Percentiles rank a stretch among this genome's conserved stretches.
These are phyloP conservation scores for Ambrosia trifida DNA, from an alignment of 129 eudicot species.

Conservation along the genomic window DNA sequence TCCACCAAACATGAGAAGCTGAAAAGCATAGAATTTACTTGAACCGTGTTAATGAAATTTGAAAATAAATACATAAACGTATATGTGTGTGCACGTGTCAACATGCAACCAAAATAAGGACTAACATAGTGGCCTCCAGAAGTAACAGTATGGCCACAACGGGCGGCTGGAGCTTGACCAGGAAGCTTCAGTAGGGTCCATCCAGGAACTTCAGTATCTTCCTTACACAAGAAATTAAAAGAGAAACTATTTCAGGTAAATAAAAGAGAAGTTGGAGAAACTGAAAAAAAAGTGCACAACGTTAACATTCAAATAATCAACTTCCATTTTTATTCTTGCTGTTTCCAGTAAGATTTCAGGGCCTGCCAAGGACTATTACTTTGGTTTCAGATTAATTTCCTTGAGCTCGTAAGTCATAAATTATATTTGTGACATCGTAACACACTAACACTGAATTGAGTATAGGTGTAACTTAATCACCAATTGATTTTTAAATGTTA, in stretches of 20 bases:
- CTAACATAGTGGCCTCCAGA: constrained; percentile 91
- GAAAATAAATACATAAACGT: neutral
- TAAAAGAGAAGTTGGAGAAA: neutral
- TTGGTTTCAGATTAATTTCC: constrained; percentile 15
- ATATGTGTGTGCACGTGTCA: neutral
- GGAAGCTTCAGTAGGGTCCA: constrained; percentile 99
- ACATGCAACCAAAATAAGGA: neutral
- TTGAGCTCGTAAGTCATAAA: constrained; percentile 9
- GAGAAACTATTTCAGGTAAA: neutral
- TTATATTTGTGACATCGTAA: neutral
- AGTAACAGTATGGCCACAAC: constrained; percentile 93
- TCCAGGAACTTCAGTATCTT: constrained; percentile 97
- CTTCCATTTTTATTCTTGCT: neutral
- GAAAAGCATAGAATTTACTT: constrained; percentile 24
- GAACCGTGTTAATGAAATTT: constrained; percentile 4
- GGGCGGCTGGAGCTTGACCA: constrained; percentile 94
- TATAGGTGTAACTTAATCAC: neutral
- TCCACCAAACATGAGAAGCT: constrained; percentile 96
- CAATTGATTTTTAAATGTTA: neutral
- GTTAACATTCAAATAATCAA: constrained; percentile 7
- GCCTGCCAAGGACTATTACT: neutral
- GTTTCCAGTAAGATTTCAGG: constrained; percentile 4
- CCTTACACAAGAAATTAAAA: constrained; percentile 63
- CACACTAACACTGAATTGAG: neutral
- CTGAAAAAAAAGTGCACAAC: neutral